phyloP scores from a whole-genome alignment of 2,329 filamentous ascomycete species.

The Aspergillus sp. region DNA sequence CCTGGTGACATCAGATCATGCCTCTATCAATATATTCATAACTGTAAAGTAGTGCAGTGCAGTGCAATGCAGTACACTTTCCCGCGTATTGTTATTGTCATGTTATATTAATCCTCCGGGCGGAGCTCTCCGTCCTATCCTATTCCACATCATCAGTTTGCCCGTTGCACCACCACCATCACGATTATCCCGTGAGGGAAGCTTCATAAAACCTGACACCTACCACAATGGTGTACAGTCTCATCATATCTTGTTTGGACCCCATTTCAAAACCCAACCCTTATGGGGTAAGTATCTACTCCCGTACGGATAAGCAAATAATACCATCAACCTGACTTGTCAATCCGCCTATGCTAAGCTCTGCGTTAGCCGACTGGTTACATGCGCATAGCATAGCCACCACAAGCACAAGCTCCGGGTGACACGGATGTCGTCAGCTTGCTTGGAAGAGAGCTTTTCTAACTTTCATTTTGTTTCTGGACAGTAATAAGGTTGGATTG shows the following conservation, averaged over 20 bases:
- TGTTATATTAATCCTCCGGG: not conserved
- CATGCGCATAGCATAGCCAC: slow-evolving; percentile 3
- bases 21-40: not conserved
- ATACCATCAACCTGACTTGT: not conserved
- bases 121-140: not conserved
- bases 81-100: not conserved
- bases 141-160: too few species aligned
- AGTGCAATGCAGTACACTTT: not conserved
- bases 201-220: not conserved
- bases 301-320: too few species aligned
- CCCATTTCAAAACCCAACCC: not conserved
- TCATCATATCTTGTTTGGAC: not conserved
- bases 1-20: not conserved
- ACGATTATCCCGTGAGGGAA: not conserved
- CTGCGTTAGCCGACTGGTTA: not conserved
- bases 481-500: too few species aligned
- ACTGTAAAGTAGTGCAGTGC: too few species aligned
- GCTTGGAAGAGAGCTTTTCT: not conserved
- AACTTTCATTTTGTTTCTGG: too few species aligned
- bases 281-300: too few species aligned
- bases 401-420: not conserved
- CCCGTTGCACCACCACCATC: not conserved
- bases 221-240: not conserved
- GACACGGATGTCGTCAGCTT: not conserved
- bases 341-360: not conserved